A percentile compares a stretch with the other conserved stretches of the same genome.
Evolutionary conservation across 371 early-diverging fungal species (phyloP).

Genomic region (Syncephalastrum sp.): DNA sequence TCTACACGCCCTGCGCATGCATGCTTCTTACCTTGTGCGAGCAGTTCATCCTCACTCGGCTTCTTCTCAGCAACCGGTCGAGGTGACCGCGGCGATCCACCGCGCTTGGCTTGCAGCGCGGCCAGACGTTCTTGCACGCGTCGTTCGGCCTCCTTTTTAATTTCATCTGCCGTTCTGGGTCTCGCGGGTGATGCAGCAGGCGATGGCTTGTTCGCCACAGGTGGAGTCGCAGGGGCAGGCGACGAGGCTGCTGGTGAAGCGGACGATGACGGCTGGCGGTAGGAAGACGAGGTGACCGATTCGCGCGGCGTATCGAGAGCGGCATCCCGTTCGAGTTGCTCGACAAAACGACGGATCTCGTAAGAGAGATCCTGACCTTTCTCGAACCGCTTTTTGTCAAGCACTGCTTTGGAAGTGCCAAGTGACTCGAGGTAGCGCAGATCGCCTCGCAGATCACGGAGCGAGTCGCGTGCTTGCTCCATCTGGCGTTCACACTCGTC

Average conservation of each 20-base stretch:
- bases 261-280: conserved; percentile 2
- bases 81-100: conserved; percentile 21
- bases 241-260: conserved; percentile 2
- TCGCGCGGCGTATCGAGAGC: background rate
- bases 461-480: conserved; percentile 36
- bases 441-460: conserved; percentile 42
- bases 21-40: conserved; percentile 36
- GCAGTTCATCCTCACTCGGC: conserved; percentile 34
- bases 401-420: conserved; percentile 21
- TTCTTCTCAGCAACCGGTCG: conserved; percentile 10
- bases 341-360: conserved; percentile 45
- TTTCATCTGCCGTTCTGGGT: conserved; percentile 52
- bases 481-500: conserved; percentile 44
- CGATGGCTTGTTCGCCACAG: conserved; percentile 9
- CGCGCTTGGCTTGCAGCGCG: conserved; percentile 39
- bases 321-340: conserved; percentile 33
- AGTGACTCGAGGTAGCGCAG: conserved; percentile 32
- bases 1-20: background rate
- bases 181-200: conserved; percentile 20
- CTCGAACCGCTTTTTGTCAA: conserved; percentile 45
- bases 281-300: background rate
- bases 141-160: conserved; percentile 53
- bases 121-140: conserved; percentile 54
- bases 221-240: conserved; percentile 10
- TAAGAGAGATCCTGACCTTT: conserved; percentile 46